phyloP scores from a whole-genome alignment of 148 eudicot genomes.

The Cornus florida region DNA sequence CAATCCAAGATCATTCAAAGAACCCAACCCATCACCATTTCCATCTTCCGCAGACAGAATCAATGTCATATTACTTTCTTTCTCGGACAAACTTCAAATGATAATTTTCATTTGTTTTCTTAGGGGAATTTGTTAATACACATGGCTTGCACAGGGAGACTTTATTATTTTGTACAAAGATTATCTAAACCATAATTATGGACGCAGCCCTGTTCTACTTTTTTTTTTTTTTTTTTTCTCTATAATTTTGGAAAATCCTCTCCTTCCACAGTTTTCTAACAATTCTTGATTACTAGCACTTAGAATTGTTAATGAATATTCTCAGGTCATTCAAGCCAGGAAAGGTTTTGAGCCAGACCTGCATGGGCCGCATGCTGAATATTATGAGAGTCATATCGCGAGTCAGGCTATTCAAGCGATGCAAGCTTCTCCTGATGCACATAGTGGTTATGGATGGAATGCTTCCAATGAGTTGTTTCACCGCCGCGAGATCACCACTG shows the following conservation, averaged over 20 bases:
- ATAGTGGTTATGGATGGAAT: slow-evolving; percentile 17
- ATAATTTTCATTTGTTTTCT: slow-evolving; percentile 2
- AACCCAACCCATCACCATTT: no score
- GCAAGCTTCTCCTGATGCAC: slow-evolving; percentile 42
- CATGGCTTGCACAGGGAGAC: slow-evolving; percentile 67
- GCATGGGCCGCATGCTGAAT: slow-evolving; percentile 17
- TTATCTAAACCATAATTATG: slow-evolving; percentile 50
- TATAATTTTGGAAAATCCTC: not conserved
- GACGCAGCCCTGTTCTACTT: slow-evolving; percentile 6
- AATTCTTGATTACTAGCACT: not conserved
- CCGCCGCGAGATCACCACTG: no score
- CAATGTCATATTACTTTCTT: no score
- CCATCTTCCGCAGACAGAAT: no score
- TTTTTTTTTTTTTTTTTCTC: no score
- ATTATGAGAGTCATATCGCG: slow-evolving; percentile 15
- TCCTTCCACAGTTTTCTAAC: not conserved
- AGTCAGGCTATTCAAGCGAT: slow-evolving; percentile 27
- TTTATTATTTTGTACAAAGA: slow-evolving; percentile 65
- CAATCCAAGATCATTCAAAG: no score
- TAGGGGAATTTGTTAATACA: slow-evolving; percentile 61
- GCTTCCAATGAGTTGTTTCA: slow-evolving; percentile 22
- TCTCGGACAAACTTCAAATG: not conserved
- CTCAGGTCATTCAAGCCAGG: slow-evolving; percentile 63
- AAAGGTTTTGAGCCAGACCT: slow-evolving; percentile 43
- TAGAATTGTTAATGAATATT: not conserved